phyloP scores from a whole-genome alignment of 306 rosid species.

The Castanea crenata region DNA sequence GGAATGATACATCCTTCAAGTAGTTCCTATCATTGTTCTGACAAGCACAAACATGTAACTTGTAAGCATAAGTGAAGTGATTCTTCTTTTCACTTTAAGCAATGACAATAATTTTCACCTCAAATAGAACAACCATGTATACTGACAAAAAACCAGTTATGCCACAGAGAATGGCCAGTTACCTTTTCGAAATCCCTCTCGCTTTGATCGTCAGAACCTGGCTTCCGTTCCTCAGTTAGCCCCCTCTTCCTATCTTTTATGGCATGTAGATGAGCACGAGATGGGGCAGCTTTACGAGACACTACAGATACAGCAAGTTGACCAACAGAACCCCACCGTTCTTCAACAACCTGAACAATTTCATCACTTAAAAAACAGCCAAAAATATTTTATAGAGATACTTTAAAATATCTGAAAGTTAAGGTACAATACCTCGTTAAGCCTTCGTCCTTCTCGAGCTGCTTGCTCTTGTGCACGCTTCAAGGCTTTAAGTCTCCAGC shows the following conservation, averaged over 20 bases:
- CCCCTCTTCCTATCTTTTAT: constrained; percentile 70
- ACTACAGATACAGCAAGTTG: constrained; percentile 65
- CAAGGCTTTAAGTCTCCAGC: constrained; percentile 96
- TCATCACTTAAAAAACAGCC: neutral
- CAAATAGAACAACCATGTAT: neutral
- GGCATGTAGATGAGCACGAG: constrained; percentile 85
- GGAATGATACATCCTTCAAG: constrained; percentile 52
- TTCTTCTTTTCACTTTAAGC: too few relatives aligned
- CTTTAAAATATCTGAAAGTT: constrained; percentile 19
- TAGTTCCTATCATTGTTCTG: constrained; percentile 40
- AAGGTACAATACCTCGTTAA: constrained; percentile 49
- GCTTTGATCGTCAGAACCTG: constrained; percentile 37
- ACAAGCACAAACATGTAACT: constrained; percentile 16
- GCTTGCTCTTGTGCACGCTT: constrained; percentile 96
- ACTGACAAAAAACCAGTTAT: neutral
- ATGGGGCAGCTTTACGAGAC: constrained; percentile 71
- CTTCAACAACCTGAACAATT: constrained; percentile 65
- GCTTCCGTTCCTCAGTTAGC: constrained; percentile 37
- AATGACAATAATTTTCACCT: too few relatives aligned
- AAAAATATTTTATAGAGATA: neutral
- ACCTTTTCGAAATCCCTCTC: constrained; percentile 58
- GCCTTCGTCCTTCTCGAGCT: constrained; percentile 65
- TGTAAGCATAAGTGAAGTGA: neutral
- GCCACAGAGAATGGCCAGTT: constrained; percentile 28
- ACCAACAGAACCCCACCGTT: constrained; percentile 91